phyloP scores from a whole-genome alignment of 352 stramenopile species.

The Globisporangium takayamanum region DNA sequence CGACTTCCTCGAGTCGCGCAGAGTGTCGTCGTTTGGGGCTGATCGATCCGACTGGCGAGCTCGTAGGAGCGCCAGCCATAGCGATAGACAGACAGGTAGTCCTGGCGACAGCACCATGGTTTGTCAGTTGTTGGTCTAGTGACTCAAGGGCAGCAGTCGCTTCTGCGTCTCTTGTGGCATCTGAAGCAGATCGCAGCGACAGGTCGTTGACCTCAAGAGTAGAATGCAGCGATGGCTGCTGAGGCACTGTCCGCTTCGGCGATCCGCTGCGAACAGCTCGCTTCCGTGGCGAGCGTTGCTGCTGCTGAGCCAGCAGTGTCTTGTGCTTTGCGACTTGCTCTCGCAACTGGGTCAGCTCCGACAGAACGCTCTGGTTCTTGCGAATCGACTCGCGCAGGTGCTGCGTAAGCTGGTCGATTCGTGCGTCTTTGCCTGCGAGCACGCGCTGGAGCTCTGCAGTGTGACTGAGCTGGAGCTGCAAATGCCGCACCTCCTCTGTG shows the following conservation, averaged over 20 bases:
- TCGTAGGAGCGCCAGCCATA: too few species aligned
- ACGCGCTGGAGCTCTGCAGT: slow-evolving; percentile 28
- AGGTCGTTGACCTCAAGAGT: not conserved
- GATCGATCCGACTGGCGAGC: slow-evolving; percentile 9
- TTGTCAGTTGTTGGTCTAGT: too few species aligned
- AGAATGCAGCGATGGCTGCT: not conserved
- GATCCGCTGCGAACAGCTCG: not conserved
- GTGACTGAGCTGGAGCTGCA: slow-evolving; percentile 42
- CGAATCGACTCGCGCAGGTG: slow-evolving; percentile 50
- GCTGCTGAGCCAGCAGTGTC: slow-evolving; percentile 12
- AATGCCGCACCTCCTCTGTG: slow-evolving; percentile 39
- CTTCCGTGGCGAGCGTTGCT: slow-evolving; percentile 23
- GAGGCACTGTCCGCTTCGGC: not conserved
- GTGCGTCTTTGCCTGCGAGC: slow-evolving; percentile 34
- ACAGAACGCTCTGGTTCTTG: slow-evolving; percentile 44
- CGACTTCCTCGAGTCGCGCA: slow-evolving; percentile 22
- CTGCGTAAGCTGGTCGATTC: slow-evolving; percentile 27
- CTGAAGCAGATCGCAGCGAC: too few species aligned
- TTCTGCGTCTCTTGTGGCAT: too few species aligned
- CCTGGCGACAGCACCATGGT: too few species aligned
- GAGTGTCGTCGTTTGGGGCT: slow-evolving; percentile 17
- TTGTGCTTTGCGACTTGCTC: slow-evolving; percentile 23
- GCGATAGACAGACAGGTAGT: too few species aligned
- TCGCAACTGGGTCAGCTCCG: slow-evolving; percentile 38
- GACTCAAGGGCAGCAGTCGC: too few species aligned